Base-by-base conservation (phyloP, 192 early-diverging fungal genomes). In the Chytriomyces confervae region DNA sequence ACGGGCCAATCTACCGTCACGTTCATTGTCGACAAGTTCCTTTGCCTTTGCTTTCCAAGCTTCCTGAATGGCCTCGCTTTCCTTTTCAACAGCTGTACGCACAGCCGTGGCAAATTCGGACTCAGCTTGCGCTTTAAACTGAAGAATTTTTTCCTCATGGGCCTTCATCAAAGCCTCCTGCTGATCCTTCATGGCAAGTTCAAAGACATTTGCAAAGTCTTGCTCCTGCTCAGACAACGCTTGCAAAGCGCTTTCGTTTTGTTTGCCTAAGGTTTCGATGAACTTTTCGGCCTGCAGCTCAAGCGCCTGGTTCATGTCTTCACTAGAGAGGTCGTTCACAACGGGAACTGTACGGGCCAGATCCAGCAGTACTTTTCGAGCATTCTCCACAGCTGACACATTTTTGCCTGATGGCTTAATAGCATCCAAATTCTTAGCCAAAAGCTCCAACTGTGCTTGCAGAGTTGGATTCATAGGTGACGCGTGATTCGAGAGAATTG, bases 1-100 rank as follows among this genome's bases (percentile, higher is more conserved):
- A 49, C 91, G 87, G 7, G 94, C 94, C 70, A 98, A 84, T 18
- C 97, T 93, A 16, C 94, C 95, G 23, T 89, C 90, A 69, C 97
- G 92, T 85, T 98, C 97, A 61, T 93, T 85, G 71, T 98, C 97
- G 43, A 98, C 92, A 45, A 91, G 84, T 23, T 84, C 82, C 66
- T 91, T 92, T 79, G 95, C 90, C 78, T 95, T 89, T 46, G 90
- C 85, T 65, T 91, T 84, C 88, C 93, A 98, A 7, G 45, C 46
- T 65, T 87, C 87, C 61, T 92, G 87, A 43, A 79, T 72, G 16
- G 48, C 49, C 7, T n/a, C 69, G 27, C 23, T 48, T 61, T 73
- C 48, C 20, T 60, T 53, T 27, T 43, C 9, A 4, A 70, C 45
- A 70, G 61, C 77, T 7, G 10, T 18, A 0, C 45, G 29, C 11